phyloP scores from a whole-genome alignment of 768 basidiomycete species.

The Lactarius vividus region DNA sequence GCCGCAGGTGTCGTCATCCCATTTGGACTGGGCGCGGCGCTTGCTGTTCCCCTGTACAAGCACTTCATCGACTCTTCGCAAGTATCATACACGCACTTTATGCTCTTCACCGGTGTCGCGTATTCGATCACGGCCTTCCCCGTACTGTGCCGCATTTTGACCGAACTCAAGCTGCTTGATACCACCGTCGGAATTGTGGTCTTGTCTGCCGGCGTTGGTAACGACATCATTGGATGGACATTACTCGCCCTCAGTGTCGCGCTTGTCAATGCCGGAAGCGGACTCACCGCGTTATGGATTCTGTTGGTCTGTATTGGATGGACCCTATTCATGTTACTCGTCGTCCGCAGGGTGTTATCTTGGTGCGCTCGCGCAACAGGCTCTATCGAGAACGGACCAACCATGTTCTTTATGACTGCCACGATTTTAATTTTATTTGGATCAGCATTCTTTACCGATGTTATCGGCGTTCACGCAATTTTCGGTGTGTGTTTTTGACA shows the following conservation, averaged over 20 bases:
- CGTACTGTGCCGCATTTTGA: constrained; percentile 82
- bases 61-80: constrained; percentile 59
- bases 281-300: constrained; percentile 82
- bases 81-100: constrained; percentile 81
- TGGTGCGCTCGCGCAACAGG: constrained; percentile 80
- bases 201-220: constrained; percentile 88
- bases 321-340: constrained; percentile 70
- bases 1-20: constrained; percentile 84
- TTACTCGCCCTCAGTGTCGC: constrained; percentile 89
- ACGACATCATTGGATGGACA: constrained; percentile 76
- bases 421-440: constrained; percentile 80
- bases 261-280: constrained; percentile 83
- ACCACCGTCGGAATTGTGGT: constrained; percentile 92
- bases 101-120: constrained; percentile 92
- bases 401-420: constrained; percentile 85
- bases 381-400: constrained; percentile 77
- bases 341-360: constrained; percentile 55
- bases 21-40: constrained; percentile 77
- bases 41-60: constrained; percentile 69
- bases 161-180: constrained; percentile 87
- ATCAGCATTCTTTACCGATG: constrained; percentile 89
- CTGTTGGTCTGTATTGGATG: constrained; percentile 79
- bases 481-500: constrained; percentile 53
- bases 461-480: constrained; percentile 89
- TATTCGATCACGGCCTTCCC: constrained; percentile 88